These are phyloP conservation scores for Fraxinus greggii DNA, from an alignment of 305 asterid species.

Conservation along the genomic window DNA sequence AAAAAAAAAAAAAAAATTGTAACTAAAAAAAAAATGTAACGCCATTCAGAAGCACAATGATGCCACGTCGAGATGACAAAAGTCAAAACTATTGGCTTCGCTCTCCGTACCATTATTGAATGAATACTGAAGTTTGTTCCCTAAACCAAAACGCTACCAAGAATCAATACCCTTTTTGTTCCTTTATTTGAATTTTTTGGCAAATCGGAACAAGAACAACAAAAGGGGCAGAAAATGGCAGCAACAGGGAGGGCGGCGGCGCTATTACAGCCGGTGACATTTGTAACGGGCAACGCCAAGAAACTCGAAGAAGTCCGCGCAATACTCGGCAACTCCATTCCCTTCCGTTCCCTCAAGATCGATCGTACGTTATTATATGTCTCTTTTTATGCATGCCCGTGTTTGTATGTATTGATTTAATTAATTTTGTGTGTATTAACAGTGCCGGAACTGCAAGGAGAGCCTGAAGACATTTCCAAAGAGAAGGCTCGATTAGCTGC, in stretches of 20 bases:
- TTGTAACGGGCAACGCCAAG: constrained; percentile 93
- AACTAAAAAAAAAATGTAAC: too few species aligned
- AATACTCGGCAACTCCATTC: constrained; percentile 81
- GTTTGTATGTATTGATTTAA: not conserved
- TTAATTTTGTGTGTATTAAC: not conserved
- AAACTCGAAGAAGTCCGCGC: constrained; percentile 91
- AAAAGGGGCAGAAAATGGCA: constrained; percentile 43
- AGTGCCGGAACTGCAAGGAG: constrained; percentile 98
- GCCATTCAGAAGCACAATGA: too few species aligned
- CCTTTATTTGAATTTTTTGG: not conserved
- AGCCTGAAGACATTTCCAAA: constrained; percentile 90
- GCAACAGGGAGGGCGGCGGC: constrained; percentile 43
- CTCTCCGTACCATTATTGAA: too few species aligned
- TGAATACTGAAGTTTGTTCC: too few species aligned
- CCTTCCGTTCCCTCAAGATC: constrained; percentile 81
- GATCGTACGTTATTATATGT: constrained; percentile 47
- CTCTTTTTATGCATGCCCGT: not conserved
- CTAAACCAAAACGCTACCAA: not conserved
- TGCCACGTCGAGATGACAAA: too few species aligned
- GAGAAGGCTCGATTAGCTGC: constrained; percentile 92
- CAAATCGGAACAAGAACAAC: not conserved
- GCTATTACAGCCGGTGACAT: constrained; percentile 79
- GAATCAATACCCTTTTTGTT: not conserved
- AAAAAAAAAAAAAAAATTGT: too few species aligned
- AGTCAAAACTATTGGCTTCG: too few species aligned